These are phyloP conservation scores for Turritis glabra DNA, from an alignment of 345 rosid species.

Conservation along the genomic window DNA sequence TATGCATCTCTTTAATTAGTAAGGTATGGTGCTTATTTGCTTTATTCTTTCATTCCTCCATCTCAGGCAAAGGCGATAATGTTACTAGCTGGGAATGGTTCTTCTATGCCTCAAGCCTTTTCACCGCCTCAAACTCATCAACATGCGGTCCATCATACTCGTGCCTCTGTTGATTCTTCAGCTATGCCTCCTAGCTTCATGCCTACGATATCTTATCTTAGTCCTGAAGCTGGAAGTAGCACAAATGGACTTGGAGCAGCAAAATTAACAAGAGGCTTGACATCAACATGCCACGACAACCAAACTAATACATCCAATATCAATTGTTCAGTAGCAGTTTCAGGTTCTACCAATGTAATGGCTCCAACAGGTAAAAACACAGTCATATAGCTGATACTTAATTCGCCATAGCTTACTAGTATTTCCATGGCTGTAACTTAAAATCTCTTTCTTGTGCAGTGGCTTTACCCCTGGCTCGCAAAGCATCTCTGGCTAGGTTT, in stretches of 20 bases:
- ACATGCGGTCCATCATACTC: constrained; percentile 43
- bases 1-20: background rate
- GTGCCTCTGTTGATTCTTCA: constrained; percentile 41
- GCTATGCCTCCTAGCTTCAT: constrained; percentile 45
- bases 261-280: constrained; percentile 32
- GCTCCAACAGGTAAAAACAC: constrained; percentile 51
- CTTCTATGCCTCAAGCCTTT: constrained; percentile 43
- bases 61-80: constrained; percentile 77
- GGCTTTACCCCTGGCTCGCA: constrained; percentile 78
- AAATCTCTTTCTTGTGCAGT: constrained; percentile 39
- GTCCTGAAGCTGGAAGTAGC: constrained; percentile 48
- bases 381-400: background rate
- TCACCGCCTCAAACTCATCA: constrained; percentile 41
- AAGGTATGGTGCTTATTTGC: constrained; percentile 8
- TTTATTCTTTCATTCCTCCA: constrained; percentile 28
- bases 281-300: constrained; percentile 35
- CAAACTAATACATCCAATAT: constrained; percentile 45
- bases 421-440: background rate
- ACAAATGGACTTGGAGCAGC: constrained; percentile 37
- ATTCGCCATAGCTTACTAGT: background rate
- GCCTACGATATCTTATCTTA: constrained; percentile 48
- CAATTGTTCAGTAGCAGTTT: constrained; percentile 25
- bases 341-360: constrained; percentile 28
- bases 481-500: constrained; percentile 83
- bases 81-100: constrained; percentile 72